Percentiles rank a stretch among this genome's conserved stretches.
phyloP scores from a whole-genome alignment of 139 green algal species.

The Coccomyxa sp. region DNA sequence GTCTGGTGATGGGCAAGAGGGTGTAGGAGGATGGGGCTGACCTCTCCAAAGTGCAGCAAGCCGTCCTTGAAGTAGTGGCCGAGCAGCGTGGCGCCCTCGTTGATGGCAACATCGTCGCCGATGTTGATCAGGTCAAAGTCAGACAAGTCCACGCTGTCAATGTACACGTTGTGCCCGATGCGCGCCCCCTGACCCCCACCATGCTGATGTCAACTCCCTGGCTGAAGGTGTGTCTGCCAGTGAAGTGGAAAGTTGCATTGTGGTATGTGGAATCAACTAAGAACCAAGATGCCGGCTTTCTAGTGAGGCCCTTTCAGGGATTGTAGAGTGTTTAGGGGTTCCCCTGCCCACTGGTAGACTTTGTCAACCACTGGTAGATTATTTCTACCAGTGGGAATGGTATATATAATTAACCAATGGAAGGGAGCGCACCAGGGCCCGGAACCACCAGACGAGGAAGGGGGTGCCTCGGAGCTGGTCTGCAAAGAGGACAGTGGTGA shows the following conservation, averaged over 20 bases:
- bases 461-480: not conserved
- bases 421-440: not conserved
- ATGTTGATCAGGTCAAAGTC: conserved; percentile 17
- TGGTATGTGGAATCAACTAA: too few relatives aligned
- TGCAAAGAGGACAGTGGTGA: not conserved
- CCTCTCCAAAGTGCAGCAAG: not conserved
- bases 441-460: not conserved
- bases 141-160: conserved; percentile 1
- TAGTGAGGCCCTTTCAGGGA: too few relatives aligned
- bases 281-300: too few relatives aligned
- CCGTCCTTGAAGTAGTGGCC: conserved; percentile 14
- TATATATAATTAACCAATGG: too few relatives aligned
- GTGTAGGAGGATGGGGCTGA: not conserved
- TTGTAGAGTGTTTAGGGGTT: too few relatives aligned
- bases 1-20: too few relatives aligned
- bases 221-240: too few relatives aligned
- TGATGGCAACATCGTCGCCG: conserved; percentile 12
- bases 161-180: conserved; percentile 6
- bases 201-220: not conserved
- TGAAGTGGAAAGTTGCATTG: too few relatives aligned
- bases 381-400: too few relatives aligned
- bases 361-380: not conserved
- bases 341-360: too few relatives aligned
- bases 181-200: not conserved
- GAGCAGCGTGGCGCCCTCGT: not conserved